Percentiles rank a stretch among this genome's conserved stretches.
Conservation (phyloP, 83 land plant genomes). For the Thuja plicata region DNA sequence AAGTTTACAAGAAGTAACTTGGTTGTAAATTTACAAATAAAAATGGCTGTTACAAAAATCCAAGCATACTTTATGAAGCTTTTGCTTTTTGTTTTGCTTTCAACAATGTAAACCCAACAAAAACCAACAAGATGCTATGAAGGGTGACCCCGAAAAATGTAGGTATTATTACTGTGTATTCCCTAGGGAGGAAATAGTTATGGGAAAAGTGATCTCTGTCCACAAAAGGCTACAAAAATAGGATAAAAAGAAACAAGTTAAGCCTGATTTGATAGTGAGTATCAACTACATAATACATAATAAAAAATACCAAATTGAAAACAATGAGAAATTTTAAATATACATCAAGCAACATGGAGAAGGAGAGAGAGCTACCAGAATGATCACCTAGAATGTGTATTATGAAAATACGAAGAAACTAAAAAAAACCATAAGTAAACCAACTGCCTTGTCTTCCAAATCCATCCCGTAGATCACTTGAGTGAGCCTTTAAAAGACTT, state of each 20-base stretch:
- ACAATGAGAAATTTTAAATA: too few species aligned
- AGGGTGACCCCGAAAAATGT: too few species aligned
- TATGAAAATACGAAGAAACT: slow-evolving; percentile 78
- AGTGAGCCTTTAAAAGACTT: neutral
- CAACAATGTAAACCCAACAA: slow-evolving; percentile 77
- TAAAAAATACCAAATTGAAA: neutral
- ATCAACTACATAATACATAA: neutral
- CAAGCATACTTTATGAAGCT: slow-evolving; percentile 24
- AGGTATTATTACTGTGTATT: too few species aligned
- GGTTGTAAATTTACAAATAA: neutral
- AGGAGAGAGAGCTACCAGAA: slow-evolving; percentile 56
- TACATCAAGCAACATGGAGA: too few species aligned
- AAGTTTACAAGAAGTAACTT: neutral
- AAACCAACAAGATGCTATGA: too few species aligned
- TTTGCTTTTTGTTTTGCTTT: slow-evolving; percentile 69
- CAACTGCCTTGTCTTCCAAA: slow-evolving; percentile 65
- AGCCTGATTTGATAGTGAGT: slow-evolving; percentile 61
- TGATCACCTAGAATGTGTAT: slow-evolving; percentile 93
- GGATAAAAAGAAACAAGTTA: slow-evolving; percentile 73
- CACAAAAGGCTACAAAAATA: slow-evolving; percentile 62
- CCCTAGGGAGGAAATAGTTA: too few species aligned
- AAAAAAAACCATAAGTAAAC: slow-evolving; percentile 45
- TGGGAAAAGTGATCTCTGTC: too few species aligned
- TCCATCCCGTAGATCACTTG: slow-evolving; percentile 42
- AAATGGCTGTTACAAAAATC: neutral